A percentile compares a stretch with the other conserved stretches of the same genome.
phyloP scores from a whole-genome alignment of 345 rosid species.

The Brassica cretica region DNA sequence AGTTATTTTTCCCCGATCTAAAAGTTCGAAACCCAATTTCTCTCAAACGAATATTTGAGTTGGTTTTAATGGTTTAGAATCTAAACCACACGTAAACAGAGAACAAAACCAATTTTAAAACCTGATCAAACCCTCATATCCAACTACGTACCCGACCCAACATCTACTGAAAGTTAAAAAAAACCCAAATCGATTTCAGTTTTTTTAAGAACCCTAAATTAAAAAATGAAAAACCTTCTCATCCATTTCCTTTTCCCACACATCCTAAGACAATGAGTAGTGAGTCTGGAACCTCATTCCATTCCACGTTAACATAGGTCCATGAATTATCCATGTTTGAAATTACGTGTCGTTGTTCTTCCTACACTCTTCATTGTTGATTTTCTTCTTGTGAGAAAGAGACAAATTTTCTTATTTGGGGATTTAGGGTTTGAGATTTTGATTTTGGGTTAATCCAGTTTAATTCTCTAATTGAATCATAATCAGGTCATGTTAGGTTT shows the following conservation, averaged over 20 bases:
- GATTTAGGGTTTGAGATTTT: neutral
- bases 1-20: no score
- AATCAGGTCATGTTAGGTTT: neutral
- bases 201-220: neutral
- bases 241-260: neutral
- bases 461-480: no score
- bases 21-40: no score
- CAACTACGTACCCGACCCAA: neutral
- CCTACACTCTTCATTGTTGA: neutral
- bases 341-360: neutral
- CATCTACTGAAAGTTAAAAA: neutral
- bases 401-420: neutral
- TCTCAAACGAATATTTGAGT: no score
- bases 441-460: neutral
- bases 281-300: neutral
- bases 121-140: neutral
- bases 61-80: no score
- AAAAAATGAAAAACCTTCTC: neutral
- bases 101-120: neutral
- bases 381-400: neutral
- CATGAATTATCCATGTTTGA: neutral
- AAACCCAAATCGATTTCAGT: neutral
- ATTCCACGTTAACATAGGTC: neutral
- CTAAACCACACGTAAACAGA: neutral
- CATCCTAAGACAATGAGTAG: neutral